Evolutionary conservation across 1,284 basidiomycete species (phyloP).

Genomic region (Stygiomarasmius scandens): DNA sequence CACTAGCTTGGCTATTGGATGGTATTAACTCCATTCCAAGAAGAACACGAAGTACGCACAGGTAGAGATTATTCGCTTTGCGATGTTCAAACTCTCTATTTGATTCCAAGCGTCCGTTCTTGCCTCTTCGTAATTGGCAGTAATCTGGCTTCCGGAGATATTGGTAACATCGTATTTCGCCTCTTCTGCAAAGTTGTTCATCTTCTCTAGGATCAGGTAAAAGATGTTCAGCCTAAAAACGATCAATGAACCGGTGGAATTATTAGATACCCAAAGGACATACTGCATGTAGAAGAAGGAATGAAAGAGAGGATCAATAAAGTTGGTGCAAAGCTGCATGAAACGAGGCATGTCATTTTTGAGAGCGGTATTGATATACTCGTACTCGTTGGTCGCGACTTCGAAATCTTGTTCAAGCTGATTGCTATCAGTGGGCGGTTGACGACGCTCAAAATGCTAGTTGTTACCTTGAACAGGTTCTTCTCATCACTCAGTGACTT

Average conservation of each 20-base stretch:
- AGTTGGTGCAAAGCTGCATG: conserved; percentile 84
- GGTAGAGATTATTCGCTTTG: conserved; percentile 81
- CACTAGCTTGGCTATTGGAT: conserved; percentile 60
- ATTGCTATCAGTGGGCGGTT: not conserved
- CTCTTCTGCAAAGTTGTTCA: conserved; percentile 82
- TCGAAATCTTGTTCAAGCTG: conserved; percentile 99
- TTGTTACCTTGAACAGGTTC: conserved; percentile 84
- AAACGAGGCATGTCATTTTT: conserved; percentile 94
- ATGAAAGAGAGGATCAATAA: conserved; percentile 96
- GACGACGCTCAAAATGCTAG: too few species aligned
- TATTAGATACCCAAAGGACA: conserved; percentile 36
- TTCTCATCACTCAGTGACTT: conserved; percentile 93
- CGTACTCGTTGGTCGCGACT: conserved; percentile 92
- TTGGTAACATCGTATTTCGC: conserved; percentile 78
- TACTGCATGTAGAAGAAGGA: conserved; percentile 99
- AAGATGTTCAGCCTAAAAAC: conserved; percentile 84
- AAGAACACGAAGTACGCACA: conserved; percentile 53
- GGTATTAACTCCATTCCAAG: conserved; percentile 6
- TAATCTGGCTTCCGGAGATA: conserved; percentile 71
- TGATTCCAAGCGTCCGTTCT: conserved; percentile 78
- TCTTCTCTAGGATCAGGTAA: conserved; percentile 92
- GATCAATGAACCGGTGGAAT: not conserved
- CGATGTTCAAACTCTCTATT: conserved; percentile 78
- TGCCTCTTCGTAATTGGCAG: conserved; percentile 76
- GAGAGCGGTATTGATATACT: conserved; percentile 91